Percentiles rank a stretch among this genome's conserved stretches.
phyloP scores from a whole-genome alignment of 78 protist species.

The Guillardia theta region DNA sequence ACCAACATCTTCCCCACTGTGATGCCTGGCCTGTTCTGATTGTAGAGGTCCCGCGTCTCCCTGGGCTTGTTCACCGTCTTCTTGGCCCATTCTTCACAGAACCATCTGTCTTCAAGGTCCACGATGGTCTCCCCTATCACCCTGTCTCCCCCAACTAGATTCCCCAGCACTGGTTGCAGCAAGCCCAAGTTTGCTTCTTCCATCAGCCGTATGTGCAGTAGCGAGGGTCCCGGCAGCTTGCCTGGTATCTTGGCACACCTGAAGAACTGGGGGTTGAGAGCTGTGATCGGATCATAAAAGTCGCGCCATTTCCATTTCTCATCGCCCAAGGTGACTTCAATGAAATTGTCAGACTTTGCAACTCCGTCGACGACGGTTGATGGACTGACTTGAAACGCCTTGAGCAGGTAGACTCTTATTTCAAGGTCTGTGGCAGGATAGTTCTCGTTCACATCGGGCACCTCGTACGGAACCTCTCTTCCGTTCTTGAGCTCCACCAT shows the following conservation, averaged over 20 bases:
- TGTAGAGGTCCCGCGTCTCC: slow-evolving; percentile 7
- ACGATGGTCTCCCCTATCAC: background rate
- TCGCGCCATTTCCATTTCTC: background rate
- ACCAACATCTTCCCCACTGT: slow-evolving; percentile 2
- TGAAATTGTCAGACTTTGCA: background rate
- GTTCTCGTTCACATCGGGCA: slow-evolving; percentile 18
- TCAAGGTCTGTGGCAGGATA: background rate
- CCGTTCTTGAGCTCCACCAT: background rate
- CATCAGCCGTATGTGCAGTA: background rate
- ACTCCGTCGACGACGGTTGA: background rate
- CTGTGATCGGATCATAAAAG: background rate
- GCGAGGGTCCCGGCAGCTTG: background rate
- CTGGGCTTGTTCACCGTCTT: slow-evolving; percentile 2
- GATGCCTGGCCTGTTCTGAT: background rate
- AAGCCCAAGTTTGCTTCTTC: background rate
- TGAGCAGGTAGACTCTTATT: background rate
- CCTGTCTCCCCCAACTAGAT: background rate
- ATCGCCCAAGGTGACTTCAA: background rate
- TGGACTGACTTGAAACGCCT: slow-evolving; percentile 9
- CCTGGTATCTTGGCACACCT: background rate
- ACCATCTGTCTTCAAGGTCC: slow-evolving; percentile 21
- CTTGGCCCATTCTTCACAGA: background rate
- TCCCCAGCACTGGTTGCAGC: background rate
- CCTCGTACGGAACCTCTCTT: background rate
- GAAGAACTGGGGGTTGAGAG: slow-evolving; percentile 6